Conservation (phyloP, 2,329 filamentous ascomycete genomes). For the Mariannaea elegans region DNA sequence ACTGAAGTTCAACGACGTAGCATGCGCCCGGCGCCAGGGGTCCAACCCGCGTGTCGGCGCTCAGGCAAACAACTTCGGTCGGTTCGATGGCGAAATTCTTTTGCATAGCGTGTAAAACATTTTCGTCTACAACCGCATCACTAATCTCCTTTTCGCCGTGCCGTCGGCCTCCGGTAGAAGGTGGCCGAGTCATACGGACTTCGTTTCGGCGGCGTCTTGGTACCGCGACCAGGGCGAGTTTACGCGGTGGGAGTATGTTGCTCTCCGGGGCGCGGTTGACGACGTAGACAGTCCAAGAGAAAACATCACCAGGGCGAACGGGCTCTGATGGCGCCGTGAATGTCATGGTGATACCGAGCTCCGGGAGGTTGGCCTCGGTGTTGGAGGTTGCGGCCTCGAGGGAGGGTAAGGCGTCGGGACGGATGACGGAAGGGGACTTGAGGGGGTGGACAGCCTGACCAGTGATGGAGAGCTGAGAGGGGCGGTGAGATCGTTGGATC, state of each 20-base stretch:
- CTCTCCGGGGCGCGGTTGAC: constrained; percentile 72
- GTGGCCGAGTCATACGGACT: constrained; percentile 59
- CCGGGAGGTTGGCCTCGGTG: constrained; percentile 58
- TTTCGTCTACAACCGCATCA: constrained; percentile 76
- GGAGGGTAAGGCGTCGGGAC: constrained; percentile 67
- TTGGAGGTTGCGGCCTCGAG: constrained; percentile 62
- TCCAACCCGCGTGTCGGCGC: constrained; percentile 77
- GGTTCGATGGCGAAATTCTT: constrained; percentile 69
- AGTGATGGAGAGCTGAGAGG: constrained; percentile 70
- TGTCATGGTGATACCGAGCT: constrained; percentile 79
- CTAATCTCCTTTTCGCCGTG: constrained; percentile 57
- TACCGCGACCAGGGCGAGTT: constrained; percentile 74
- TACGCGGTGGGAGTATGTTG: constrained; percentile 60
- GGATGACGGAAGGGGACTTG: constrained; percentile 63
- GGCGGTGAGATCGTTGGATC: constrained; percentile 69
- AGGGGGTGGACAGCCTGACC: constrained; percentile 64
- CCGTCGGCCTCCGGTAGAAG: constrained; percentile 56
- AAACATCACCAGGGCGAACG: constrained; percentile 71
- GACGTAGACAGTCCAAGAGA: constrained; percentile 78
- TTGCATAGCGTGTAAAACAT: constrained; percentile 76
- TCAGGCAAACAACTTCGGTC: constrained; percentile 77
- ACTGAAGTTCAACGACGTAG: constrained; percentile 77
- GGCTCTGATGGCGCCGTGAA: constrained; percentile 68
- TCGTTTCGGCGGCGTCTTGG: constrained; percentile 71
- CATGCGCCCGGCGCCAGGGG: constrained; percentile 77